Evolutionary conservation across 805 yeast genomes (phyloP).

Genomic region (Nakazawaea pomicola): DNA sequence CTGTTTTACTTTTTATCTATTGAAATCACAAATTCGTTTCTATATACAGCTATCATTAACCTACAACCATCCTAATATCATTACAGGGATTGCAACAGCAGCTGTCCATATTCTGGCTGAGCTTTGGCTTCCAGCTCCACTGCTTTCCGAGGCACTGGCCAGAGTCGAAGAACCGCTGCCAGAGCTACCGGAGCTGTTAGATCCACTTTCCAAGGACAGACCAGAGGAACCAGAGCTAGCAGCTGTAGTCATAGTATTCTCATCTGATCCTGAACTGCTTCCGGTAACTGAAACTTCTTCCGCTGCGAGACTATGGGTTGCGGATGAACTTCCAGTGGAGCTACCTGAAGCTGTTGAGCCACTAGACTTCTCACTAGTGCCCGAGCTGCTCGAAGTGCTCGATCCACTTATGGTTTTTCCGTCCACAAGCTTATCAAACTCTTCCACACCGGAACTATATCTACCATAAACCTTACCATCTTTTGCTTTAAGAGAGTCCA

Average conservation of each 20-base stretch:
- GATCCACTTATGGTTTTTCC: constrained; percentile 15
- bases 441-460: constrained; percentile 30
- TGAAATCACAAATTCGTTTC: too few relatives aligned
- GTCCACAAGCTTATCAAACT: constrained; percentile 25
- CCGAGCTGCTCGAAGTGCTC: neutral
- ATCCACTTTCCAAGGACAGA: too few relatives aligned
- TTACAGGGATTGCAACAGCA: neutral
- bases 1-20: neutral
- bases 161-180: constrained; percentile 69
- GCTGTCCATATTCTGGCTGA: neutral
- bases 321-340: too few relatives aligned
- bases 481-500: constrained; percentile 33
- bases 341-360: neutral
- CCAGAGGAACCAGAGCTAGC: too few relatives aligned
- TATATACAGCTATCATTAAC: too few relatives aligned
- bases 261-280: too few relatives aligned
- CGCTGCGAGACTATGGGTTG: neutral
- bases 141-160: constrained; percentile 44
- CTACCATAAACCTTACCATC: constrained; percentile 52
- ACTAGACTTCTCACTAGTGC: neutral
- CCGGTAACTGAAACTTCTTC: neutral
- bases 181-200: constrained; percentile 23
- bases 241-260: too few relatives aligned
- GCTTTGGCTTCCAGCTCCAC: neutral
- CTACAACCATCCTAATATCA: too few relatives aligned